phyloP scores from a whole-genome alignment of 805 yeast species.

The Starmerella apis region DNA sequence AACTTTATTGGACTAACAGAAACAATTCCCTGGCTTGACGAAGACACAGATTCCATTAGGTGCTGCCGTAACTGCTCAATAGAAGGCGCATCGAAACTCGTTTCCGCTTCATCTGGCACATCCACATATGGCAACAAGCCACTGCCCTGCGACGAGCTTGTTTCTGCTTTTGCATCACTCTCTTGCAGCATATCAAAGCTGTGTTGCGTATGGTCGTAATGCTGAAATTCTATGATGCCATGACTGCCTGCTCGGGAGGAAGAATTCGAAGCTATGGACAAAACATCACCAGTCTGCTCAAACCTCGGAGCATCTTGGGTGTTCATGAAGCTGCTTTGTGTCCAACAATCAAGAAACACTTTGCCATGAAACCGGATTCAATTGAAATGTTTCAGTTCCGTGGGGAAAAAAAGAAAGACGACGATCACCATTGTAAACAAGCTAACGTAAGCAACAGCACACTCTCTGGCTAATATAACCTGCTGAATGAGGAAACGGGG shows the following conservation, averaged over 20 bases:
- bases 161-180: neutral
- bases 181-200: slow-evolving; percentile 4
- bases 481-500: too few relatives aligned
- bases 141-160: neutral
- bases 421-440: slow-evolving; percentile 3
- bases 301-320: neutral
- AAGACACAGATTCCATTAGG: neutral
- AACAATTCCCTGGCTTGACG: neutral
- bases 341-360: neutral
- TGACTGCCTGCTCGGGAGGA: neutral
- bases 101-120: neutral
- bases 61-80: slow-evolving; percentile 3
- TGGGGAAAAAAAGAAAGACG: neutral
- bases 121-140: neutral
- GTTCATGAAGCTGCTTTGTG: neutral
- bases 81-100: neutral
- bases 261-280: neutral
- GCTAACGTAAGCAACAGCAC: neutral
- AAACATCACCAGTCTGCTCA: neutral
- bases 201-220: neutral
- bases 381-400: slow-evolving; percentile 1
- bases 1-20: neutral
- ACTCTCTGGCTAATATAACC: neutral
- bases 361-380: neutral
- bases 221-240: neutral